phyloP scores from a whole-genome alignment of 2,329 filamentous ascomycete genomes.

The Ascochyta rabiei region DNA sequence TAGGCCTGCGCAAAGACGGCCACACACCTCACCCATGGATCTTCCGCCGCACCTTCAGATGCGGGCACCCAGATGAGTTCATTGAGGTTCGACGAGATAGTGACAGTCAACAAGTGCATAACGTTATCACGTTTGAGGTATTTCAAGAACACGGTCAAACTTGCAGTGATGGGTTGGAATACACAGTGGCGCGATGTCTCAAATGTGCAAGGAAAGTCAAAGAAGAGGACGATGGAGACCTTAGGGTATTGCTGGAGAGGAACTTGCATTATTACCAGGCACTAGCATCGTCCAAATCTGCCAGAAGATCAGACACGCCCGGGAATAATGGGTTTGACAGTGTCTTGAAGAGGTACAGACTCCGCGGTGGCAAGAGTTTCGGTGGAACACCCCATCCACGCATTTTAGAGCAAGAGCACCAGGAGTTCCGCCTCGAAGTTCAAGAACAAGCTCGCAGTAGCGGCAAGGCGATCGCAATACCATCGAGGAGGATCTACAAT shows the following conservation, averaged over 20 bases:
- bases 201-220: constrained; percentile 1
- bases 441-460: background rate
- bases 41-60: constrained; percentile 23
- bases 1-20: background rate
- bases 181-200: background rate
- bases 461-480: background rate
- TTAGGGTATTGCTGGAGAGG: background rate
- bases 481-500: background rate
- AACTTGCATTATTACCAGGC: background rate
- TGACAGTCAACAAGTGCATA: background rate
- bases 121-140: background rate
- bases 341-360: background rate
- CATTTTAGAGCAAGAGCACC: constrained; percentile 5
- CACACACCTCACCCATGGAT: constrained; percentile 17
- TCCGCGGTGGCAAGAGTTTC: background rate
- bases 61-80: constrained; percentile 26
- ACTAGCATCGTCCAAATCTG: background rate
- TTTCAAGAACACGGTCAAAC: background rate
- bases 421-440: background rate
- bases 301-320: background rate
- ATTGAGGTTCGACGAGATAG: constrained; percentile 2
- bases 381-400: background rate
- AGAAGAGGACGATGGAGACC: background rate
- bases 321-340: background rate
- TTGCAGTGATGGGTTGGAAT: background rate